Evolutionary conservation across 768 basidiomycete species (phyloP), one percentile per base, ranked within the genome.

Genomic region (Dendrothele bispora): DNA sequence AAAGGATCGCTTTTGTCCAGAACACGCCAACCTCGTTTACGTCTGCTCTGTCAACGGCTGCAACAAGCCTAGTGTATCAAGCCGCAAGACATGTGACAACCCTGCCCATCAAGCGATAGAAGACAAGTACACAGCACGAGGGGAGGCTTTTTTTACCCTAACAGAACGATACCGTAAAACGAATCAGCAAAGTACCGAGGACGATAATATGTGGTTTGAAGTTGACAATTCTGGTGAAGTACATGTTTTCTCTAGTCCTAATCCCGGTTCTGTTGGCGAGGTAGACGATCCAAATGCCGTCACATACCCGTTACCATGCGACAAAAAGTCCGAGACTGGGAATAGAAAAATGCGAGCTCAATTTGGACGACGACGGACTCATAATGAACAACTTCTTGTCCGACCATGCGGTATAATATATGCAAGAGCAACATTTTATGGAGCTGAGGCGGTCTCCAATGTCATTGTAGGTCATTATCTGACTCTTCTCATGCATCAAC

Each of bases 311-410:
- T n/a, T n/a, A n/a, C n/a, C n/a, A n/a, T n/a, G n/a, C n/a, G n/a
- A n/a, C n/a, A n/a, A 46, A 7, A 54, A 54, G 41, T 44, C 53
- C 4, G 39, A 48, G 2, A 25, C 10, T 6, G 61, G 60, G 1
- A 64, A 64, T 40, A 37, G 37, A 1, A 58, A 50, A 34, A 15
- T 63, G 2, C 39, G 51, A 6, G 64, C 63, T 4, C 51, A 41
- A 3, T 70, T 70, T 55, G 57, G 59, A 0, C 43, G 62, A 8
- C 50, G 55, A 18, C 47, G 56, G 2, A 69, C 65, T 1, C 66
- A 66, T 41, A 66, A 66, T 39, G 62, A 66, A 38, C 60, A 66
- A 45, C 28, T 63, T 2, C 47, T 55, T 18, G 55, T 61, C 25
- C 41, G 39, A 1, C 50, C 60, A 4, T 68, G 66, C 55, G 64